phyloP scores from a whole-genome alignment of 768 basidiomycete species.

The Hemileccinum impolitum region DNA sequence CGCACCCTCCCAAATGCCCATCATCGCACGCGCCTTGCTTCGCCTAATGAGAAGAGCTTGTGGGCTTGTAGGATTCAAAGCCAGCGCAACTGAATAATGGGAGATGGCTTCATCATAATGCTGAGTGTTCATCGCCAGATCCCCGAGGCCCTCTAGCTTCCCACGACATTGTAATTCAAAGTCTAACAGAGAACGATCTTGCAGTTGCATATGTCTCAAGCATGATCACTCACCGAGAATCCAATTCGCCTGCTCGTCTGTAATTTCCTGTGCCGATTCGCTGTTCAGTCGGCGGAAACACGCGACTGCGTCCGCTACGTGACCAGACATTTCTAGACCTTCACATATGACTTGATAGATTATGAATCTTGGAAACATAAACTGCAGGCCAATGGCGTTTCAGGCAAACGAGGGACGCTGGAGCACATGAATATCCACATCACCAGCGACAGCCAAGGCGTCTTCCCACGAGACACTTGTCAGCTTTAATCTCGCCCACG shows the following conservation, averaged over 20 bases:
- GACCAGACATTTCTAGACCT: background rate
- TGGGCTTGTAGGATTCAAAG: background rate
- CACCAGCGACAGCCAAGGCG: background rate
- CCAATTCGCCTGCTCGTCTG: background rate
- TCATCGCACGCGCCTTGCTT: too few relatives aligned
- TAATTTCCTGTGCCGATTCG: background rate
- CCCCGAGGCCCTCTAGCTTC: background rate
- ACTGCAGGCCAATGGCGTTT: background rate
- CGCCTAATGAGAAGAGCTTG: too few relatives aligned
- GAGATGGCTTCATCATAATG: constrained; percentile 2
- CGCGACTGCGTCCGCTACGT: background rate
- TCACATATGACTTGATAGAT: background rate
- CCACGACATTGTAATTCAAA: background rate
- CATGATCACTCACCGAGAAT: background rate
- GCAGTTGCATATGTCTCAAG: background rate
- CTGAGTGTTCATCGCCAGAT: background rate
- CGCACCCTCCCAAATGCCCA: too few relatives aligned
- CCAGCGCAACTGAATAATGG: constrained; percentile 5
- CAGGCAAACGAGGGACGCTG: too few relatives aligned
- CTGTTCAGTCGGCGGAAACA: background rate
- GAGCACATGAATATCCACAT: background rate
- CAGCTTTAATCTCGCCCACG: background rate
- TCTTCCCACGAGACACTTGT: background rate
- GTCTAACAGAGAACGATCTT: background rate
- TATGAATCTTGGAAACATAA: background rate